phyloP scores from a whole-genome alignment of 768 basidiomycete genomes.

The Lactarius sp. region DNA sequence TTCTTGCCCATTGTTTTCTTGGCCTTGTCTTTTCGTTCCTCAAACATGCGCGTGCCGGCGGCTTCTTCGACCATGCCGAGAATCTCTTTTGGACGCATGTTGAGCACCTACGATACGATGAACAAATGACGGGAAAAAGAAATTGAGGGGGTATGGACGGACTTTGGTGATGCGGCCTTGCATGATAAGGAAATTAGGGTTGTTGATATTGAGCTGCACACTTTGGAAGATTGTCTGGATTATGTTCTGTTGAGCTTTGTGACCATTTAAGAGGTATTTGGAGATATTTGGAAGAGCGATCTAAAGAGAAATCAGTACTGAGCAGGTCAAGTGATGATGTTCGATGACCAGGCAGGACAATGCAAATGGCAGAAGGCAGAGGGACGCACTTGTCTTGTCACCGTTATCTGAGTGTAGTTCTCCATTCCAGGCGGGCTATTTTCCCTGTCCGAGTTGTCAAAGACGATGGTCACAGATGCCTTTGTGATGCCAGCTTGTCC shows the following conservation, averaged over 20 bases:
- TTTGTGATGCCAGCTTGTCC: slow-evolving; percentile 96
- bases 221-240: slow-evolving; percentile 93
- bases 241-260: slow-evolving; percentile 79
- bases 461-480: slow-evolving; percentile 97
- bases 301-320: slow-evolving; percentile 36
- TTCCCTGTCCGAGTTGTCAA: slow-evolving; percentile 89
- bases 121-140: neutral
- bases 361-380: too few species aligned
- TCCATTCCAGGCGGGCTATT: slow-evolving; percentile 83
- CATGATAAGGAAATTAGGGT: slow-evolving; percentile 99
- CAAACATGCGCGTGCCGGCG: slow-evolving; percentile 98
- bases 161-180: slow-evolving; percentile 99
- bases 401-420: slow-evolving; percentile 82
- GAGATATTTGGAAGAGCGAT: slow-evolving; percentile 90
- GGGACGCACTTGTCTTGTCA: slow-evolving; percentile 80
- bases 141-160: slow-evolving; percentile 10
- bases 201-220: slow-evolving; percentile 98
- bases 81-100: slow-evolving; percentile 98
- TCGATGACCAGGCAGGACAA: too few species aligned
- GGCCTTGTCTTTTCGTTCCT: slow-evolving; percentile 96
- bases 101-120: slow-evolving; percentile 59
- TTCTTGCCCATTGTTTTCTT: slow-evolving; percentile 95
- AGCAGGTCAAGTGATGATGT: too few species aligned
- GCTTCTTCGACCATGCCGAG: slow-evolving; percentile 99
- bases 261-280: slow-evolving; percentile 95